Evolutionary conservation across 1,284 basidiomycete genomes (phyloP), one percentile per base, ranked within the genome.

Genomic region (Ustilago hordei): DNA sequence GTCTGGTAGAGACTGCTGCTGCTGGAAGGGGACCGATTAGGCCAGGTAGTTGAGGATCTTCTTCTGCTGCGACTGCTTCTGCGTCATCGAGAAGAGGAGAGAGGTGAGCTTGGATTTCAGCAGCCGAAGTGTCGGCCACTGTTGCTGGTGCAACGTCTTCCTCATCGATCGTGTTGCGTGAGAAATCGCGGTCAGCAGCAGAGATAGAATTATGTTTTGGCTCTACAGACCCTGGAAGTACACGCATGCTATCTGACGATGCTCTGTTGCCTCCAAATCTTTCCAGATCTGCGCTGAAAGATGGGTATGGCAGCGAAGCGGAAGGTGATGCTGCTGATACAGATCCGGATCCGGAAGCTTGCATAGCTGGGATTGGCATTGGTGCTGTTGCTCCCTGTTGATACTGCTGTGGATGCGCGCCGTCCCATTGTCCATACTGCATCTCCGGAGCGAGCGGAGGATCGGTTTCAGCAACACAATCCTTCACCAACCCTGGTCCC

Each of bases 401-500:
- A 4, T 31, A 9, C 11, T 53, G 57, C 48, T 64, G 56, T 11
- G 43, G 55, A 13, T 50, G 38, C 0, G 36, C 52, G 7, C 34
- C 52, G 11, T 54, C 17, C 61, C 57, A 60, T 19, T 35, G 50
- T 3, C 31, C 36, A 28, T 43, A 34, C 19, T 53, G 53, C 1
- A 17, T 28, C 23, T 28, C 23, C 0, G 56, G 12, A 1, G 54
- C 56, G 1, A 35, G 8, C 34, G 70, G 65, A 31, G 73, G 73
- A 31, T 68, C 62, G 0, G 69, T 63, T 59, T 76, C 69, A 0
- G 63, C 28, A 1, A 84, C 68, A 39, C 75, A 75, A 58, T 85
- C 83, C 12, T 69, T 75, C 32, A 83, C 82, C 53, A 78, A 55
- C 4, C 84, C 84, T 3, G 84, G 84, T 11, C 63, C 65, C 2